A percentile compares a stretch with the other conserved stretches of the same genome.
Conservation (phyloP, 2,329 filamentous ascomycete species). For the Cladosporium colombiae region DNA sequence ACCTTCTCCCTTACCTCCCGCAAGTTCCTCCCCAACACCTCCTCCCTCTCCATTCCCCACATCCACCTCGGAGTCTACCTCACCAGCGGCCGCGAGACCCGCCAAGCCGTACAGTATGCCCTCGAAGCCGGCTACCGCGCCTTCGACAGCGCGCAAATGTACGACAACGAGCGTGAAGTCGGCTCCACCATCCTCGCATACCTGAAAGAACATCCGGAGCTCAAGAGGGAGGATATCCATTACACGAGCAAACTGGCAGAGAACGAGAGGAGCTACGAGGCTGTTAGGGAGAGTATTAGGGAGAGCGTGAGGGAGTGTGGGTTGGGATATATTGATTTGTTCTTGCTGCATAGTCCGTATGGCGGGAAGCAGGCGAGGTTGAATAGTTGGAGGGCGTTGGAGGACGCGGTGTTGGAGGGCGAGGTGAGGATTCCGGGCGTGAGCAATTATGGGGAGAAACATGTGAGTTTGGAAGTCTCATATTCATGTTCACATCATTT, state of each 20-base stretch:
- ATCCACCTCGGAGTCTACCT: constrained; percentile 75
- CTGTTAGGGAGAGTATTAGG: constrained; percentile 66
- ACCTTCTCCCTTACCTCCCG: constrained; percentile 45
- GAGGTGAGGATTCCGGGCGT: constrained; percentile 73
- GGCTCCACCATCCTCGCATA: constrained; percentile 60
- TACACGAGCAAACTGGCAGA: constrained; percentile 78
- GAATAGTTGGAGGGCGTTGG: constrained; percentile 74
- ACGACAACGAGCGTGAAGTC: constrained; percentile 70
- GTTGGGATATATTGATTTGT: constrained; percentile 75
- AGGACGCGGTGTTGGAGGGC: constrained; percentile 72
- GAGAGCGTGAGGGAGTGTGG: constrained; percentile 65
- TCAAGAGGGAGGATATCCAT: constrained; percentile 70
- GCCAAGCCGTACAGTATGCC: constrained; percentile 51
- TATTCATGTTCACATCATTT: background rate
- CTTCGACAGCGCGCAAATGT: constrained; percentile 65
- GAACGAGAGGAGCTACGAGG: constrained; percentile 64
- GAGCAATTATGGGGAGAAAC: constrained; percentile 75
- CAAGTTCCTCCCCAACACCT: constrained; percentile 63
- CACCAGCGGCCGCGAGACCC: constrained; percentile 64
- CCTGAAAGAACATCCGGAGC: constrained; percentile 32
- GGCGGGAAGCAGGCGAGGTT: constrained; percentile 68
- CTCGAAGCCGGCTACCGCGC: constrained; percentile 50
- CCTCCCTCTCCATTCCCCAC: constrained; percentile 67
- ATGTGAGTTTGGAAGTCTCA: constrained; percentile 54
- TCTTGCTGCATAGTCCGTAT: constrained; percentile 77